Percentiles rank a stretch among this genome's conserved stretches.
Evolutionary conservation across 495 filamentous ascomycete species (phyloP).

Genomic region (Lineolata rhizophorae): DNA sequence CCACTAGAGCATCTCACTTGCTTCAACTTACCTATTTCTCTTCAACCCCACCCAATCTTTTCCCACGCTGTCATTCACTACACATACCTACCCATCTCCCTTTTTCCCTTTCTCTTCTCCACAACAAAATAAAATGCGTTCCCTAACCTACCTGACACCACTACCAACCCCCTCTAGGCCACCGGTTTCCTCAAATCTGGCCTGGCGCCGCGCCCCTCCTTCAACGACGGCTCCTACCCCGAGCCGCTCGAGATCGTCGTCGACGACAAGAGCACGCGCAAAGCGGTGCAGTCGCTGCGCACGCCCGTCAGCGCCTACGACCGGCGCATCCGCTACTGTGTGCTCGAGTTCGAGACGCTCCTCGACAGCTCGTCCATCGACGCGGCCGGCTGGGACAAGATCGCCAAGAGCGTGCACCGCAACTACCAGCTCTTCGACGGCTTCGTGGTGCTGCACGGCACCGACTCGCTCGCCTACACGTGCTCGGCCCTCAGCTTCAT

Average conservation of each 20-base stretch:
- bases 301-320: constrained; percentile 69
- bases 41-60: too few species aligned
- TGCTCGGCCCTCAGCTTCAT: constrained; percentile 88
- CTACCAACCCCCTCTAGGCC: not conserved
- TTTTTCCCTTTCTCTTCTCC: not conserved
- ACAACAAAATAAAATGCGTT: not conserved
- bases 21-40: too few species aligned
- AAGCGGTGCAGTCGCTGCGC: constrained; percentile 35
- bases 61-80: too few species aligned
- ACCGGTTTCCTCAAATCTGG: constrained; percentile 68
- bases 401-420: constrained; percentile 39
- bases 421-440: constrained; percentile 89
- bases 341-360: constrained; percentile 68
- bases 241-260: constrained; percentile 30
- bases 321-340: constrained; percentile 62
- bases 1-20: too few species aligned
- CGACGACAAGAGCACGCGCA: constrained; percentile 22
- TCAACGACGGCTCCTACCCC: constrained; percentile 64
- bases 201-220: constrained; percentile 63
- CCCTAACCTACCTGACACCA: not conserved
- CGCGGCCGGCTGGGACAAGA: constrained; percentile 73
- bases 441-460: constrained; percentile 93
- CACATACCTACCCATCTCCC: not conserved
- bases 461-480: constrained; percentile 81
- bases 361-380: constrained; percentile 89